Base-by-base conservation (phyloP, 352 stramenopile species). In the Achlya hypogyna region DNA sequence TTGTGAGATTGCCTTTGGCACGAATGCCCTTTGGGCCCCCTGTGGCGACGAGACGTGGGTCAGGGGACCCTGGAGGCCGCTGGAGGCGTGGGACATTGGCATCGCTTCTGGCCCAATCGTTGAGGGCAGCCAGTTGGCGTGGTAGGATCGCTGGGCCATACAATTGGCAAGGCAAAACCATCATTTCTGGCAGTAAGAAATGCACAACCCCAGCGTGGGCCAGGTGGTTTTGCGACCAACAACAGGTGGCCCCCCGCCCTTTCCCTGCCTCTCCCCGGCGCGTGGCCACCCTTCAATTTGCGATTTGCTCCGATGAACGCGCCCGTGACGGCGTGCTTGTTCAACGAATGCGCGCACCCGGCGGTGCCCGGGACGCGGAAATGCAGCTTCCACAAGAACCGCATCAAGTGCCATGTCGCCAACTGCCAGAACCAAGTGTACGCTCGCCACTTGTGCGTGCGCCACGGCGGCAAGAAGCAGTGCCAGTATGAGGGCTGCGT, bases 381-480 rank as follows among this genome's bases (percentile, higher is more conserved):
- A 69, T 91, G 82, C 72, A 76, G 79, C 31, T 91, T 91, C 71
- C 82, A 91, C 71, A 88, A 89, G 73, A 90, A 90, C 69, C 78
- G 82, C 53, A 77, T 79, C 31, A 79, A 90, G 64, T 90, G 82
- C 70, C 87, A 78, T 72, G 81, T 90, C 25, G 78, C 79, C 35
- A 90, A 88, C 72, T 90, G 82, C 71, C 88, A 79, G 12, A 90
- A 90, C 72, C 82, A 90, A 71, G 82, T 90, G n/a, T 90, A 90
- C 69, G 82, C 82, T 63, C 82, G 82, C 47, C 87, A 88, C 65
- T 68, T 90, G 32, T 90, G 82, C 63, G 82, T 90, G 63, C 82
- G 82, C 42, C 82, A 90, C 65, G 82, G 82, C 52, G 82, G 82
- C 40, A 90, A 90, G 72, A 90, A 90, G 69, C 82, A 90, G 68